A percentile compares a stretch with the other conserved stretches of the same genome.
Conservation (phyloP, 495 filamentous ascomycete species). For the Xylaria scruposa region DNA sequence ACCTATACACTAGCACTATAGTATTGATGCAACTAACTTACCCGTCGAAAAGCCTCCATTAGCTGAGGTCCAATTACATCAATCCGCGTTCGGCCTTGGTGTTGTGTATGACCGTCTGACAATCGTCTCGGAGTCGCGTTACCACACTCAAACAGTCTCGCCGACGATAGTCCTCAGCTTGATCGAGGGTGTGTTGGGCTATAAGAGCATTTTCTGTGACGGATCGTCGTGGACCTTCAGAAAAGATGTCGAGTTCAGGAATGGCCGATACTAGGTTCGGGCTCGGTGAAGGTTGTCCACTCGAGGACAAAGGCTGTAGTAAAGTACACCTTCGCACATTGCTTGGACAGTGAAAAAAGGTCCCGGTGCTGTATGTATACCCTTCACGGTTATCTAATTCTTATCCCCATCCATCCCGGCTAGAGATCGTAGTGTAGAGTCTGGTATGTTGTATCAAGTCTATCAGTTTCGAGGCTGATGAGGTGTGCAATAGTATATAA, state of each 20-base stretch:
- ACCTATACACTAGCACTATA: neutral
- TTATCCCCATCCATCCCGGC: neutral
- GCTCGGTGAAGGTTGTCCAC: neutral
- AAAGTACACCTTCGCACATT: neutral
- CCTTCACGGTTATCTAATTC: neutral
- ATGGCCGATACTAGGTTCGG: neutral
- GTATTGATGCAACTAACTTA: neutral
- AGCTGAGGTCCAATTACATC: conserved; percentile 42
- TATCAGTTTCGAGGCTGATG: neutral
- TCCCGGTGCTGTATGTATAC: neutral
- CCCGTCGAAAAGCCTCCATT: conserved; percentile 41
- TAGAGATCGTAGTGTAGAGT: neutral
- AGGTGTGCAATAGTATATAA: neutral
- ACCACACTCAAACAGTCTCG: conserved; percentile 37
- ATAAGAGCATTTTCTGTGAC: conserved; percentile 39
- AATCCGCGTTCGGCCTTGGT: conserved; percentile 47
- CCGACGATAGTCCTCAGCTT: conserved; percentile 46
- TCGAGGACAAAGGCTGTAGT: neutral
- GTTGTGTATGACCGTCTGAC: conserved; percentile 45
- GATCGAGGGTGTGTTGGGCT: conserved; percentile 49
- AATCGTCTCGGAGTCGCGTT: conserved; percentile 38
- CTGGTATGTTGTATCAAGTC: neutral
- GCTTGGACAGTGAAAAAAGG: neutral
- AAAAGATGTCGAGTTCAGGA: conserved; percentile 33
- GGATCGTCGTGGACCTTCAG: conserved; percentile 35